Evolutionary conservation across 192 early-diverging fungal genomes (phyloP), one percentile per base, ranked within the genome.

Genomic region (Coemansia pectinata): DNA sequence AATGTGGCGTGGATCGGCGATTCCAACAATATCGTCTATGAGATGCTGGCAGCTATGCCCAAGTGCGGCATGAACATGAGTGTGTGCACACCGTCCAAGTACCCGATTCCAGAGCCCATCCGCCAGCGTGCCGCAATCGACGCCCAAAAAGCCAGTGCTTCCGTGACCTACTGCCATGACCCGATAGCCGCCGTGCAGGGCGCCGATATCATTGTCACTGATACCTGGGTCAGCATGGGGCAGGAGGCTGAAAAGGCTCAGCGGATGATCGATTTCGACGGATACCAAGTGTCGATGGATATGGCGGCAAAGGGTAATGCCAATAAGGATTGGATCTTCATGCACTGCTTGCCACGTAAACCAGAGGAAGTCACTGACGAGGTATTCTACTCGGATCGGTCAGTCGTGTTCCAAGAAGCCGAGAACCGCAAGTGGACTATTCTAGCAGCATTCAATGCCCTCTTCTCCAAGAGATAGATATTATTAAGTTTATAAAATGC

Each of bases 341-440:
- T 99, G 93, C 98, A 99, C 81, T 99, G 98, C 76, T 67, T 99
- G 63, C 98, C 98, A 2, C 87, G 98, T 19, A 99, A 99, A 80
- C 86, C 79, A 5, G 95, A 99, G 70, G 98, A 99, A 79, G 98
- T 99, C 27, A 91, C 95, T 59, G 98, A 99, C 75, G 93, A 96
- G 70, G 93, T 99, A 33, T 97, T 98, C 74, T 95, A 95, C 65
- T 91, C 91, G 21, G 85, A 90, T 27, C 90, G 92, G 60, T 99
- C 98, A 6, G 83, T 98, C 17, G 96, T 98, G 29, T 99, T 95
- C 86, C 91, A 89, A 63, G 96, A 99, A 76, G 98, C 96, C 7
- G 96, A 99, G 81, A 98, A 99, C 87, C 89, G 98, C 75, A 99
- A 99, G 77, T 98, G 95, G 90, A 98, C 98, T 6, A 97, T 95